Evolutionary conservation across 1,284 basidiomycete species (phyloP).

Genomic region (Acaromyces ingoldii): DNA sequence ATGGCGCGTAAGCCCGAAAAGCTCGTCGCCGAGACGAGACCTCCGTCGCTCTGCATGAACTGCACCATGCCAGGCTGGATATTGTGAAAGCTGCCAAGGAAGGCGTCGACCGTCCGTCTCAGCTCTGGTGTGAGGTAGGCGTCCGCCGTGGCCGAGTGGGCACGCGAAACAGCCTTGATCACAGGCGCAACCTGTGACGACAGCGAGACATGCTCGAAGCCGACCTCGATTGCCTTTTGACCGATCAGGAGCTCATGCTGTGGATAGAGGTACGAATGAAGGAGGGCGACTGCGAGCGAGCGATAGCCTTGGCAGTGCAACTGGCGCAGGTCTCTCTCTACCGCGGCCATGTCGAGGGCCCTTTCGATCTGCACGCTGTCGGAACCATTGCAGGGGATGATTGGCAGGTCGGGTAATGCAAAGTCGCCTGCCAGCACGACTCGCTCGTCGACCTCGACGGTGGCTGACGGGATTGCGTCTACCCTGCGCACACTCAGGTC

Average conservation of each 20-base stretch:
- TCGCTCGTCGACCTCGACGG: slow-evolving; percentile 87
- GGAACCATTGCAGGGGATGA: background rate
- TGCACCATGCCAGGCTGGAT: slow-evolving; percentile 57
- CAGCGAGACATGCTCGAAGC: slow-evolving; percentile 81
- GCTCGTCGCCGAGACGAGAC: slow-evolving; percentile 70
- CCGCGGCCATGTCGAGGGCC: slow-evolving; percentile 58
- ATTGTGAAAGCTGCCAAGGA: slow-evolving; percentile 80
- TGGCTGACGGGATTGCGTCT: slow-evolving; percentile 68
- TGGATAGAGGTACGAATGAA: slow-evolving; percentile 85
- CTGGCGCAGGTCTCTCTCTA: slow-evolving; percentile 60
- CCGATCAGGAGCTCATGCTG: slow-evolving; percentile 72
- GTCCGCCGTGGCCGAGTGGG: slow-evolving; percentile 86
- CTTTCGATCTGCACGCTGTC: slow-evolving; percentile 70
- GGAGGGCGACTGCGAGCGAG: slow-evolving; percentile 76
- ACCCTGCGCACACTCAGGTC: slow-evolving; percentile 59
- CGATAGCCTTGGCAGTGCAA: slow-evolving; percentile 73
- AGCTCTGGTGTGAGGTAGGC: slow-evolving; percentile 93
- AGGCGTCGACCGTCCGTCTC: slow-evolving; percentile 78
- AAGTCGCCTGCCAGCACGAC: slow-evolving; percentile 90
- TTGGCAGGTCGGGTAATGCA: slow-evolving; percentile 51
- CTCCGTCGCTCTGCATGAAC: slow-evolving; percentile 58
- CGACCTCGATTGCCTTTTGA: slow-evolving; percentile 67
- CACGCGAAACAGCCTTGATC: slow-evolving; percentile 82
- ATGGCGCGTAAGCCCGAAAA: slow-evolving; percentile 86
- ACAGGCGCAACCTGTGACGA: slow-evolving; percentile 83